phyloP scores from a whole-genome alignment of 805 yeast species.

The Saturnispora bothae region DNA sequence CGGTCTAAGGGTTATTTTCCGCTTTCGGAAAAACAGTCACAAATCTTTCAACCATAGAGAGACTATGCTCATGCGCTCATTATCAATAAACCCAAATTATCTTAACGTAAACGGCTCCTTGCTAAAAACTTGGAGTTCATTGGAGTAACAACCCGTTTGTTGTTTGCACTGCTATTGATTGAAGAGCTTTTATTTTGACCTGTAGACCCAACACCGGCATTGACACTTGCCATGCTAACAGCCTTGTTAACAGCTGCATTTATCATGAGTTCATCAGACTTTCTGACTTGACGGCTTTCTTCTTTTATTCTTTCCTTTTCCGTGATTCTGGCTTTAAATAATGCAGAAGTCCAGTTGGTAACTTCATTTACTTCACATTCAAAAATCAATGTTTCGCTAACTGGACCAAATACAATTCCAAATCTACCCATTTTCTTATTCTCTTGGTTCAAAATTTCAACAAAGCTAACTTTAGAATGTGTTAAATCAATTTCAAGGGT shows the following conservation, averaged over 20 bases:
- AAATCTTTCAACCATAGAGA: too few species aligned
- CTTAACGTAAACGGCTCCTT: slow-evolving; percentile 38
- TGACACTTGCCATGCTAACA: slow-evolving; percentile 15
- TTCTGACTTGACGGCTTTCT: slow-evolving; percentile 23
- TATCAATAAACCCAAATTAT: not conserved
- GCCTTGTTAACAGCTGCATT: slow-evolving; percentile 28
- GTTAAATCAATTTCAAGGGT: slow-evolving; percentile 45
- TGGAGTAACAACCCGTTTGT: slow-evolving; percentile 32
- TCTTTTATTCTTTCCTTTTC: slow-evolving; percentile 37
- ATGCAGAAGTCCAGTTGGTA: slow-evolving; percentile 45
- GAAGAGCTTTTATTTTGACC: not conserved
- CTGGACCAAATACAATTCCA: slow-evolving; percentile 39
- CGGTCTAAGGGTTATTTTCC: not conserved
- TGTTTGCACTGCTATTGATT: not conserved
- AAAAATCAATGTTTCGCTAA: slow-evolving; percentile 43
- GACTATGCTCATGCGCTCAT: not conserved
- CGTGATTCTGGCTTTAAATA: slow-evolving; percentile 38
- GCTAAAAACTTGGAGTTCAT: slow-evolving; percentile 55
- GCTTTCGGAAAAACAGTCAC: not conserved
- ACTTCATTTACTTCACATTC: slow-evolving; percentile 44
- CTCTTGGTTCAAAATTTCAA: slow-evolving; percentile 39
- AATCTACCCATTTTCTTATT: slow-evolving; percentile 37
- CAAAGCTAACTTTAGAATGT: slow-evolving; percentile 42
- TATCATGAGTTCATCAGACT: slow-evolving; percentile 28
- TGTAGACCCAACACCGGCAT: slow-evolving; percentile 11